These are phyloP conservation scores for Albugo candida DNA, from an alignment of 352 stramenopile species.

Conservation along the genomic window DNA sequence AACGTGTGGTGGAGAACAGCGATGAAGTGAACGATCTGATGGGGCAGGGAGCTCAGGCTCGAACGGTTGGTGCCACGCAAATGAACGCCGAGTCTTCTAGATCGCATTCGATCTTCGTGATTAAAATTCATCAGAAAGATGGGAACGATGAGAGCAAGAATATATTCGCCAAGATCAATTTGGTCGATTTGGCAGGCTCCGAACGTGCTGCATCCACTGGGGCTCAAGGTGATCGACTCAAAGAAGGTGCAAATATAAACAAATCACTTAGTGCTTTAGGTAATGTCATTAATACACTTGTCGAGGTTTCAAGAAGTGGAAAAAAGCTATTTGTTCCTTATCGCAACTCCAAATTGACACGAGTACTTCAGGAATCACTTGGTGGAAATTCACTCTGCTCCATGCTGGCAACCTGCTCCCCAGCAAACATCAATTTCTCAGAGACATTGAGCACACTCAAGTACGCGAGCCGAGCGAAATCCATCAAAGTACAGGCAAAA, in stretches of 20 bases:
- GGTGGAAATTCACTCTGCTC: constrained; percentile 88
- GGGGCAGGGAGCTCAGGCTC: constrained; percentile 32
- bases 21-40: constrained; percentile 77
- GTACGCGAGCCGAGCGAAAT: constrained; percentile 88
- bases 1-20: constrained; percentile 71
- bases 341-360: constrained; percentile 87
- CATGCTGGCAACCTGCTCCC: constrained; percentile 88
- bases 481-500: constrained; percentile 86
- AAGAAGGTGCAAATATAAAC: constrained; percentile 91
- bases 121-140: constrained; percentile 89
- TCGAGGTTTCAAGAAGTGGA: constrained; percentile 49
- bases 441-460: constrained; percentile 92
- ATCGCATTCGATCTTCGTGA: constrained; percentile 92
- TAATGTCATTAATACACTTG: constrained; percentile 87
- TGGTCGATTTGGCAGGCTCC: constrained; percentile 86
- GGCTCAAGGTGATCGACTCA: constrained; percentile 75
- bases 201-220: constrained; percentile 82
- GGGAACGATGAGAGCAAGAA: constrained; percentile 62
- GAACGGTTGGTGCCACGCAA: constrained; percentile 73
- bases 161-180: constrained; percentile 85
- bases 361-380: constrained; percentile 82
- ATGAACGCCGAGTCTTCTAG: constrained; percentile 88
- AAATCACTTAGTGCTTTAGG: constrained; percentile 83
- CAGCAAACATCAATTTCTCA: constrained; percentile 87
- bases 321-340: constrained; percentile 88